Evolutionary conservation across 1,284 basidiomycete species (phyloP), one percentile per base, ranked within the genome.

Genomic region (Mycosarcoma mackinlayi): DNA sequence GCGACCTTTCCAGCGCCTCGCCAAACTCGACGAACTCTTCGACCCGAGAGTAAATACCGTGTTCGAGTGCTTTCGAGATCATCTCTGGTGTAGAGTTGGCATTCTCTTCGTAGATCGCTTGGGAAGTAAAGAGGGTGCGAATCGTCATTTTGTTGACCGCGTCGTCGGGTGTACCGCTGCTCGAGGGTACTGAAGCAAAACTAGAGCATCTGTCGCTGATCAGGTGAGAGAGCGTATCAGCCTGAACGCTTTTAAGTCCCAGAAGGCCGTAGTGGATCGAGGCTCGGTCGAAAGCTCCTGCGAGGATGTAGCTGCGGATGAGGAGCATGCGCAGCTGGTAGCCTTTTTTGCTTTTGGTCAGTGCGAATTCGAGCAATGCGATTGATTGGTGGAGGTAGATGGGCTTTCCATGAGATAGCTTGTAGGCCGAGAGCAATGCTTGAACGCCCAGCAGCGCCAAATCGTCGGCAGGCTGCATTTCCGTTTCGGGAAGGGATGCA

Each of bases 381-480:
- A 65, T 58, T 8, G 45, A 40, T 27, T 62, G 56, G 9, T 61
- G 39, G 31, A 65, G 42, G n/a, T 58, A 50, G 6, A 10, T 30
- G 24, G 50, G 39, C 23, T 50, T 34, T 23, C 54, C 52, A 3
- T 21, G 19, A 6, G 59, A 64, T 2, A 73, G 54, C n/a, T 8
- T 3, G 34, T 51, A 66, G 5, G 89, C 84, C 62, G 85, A 87
- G 44, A 93, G 86, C 52, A 89, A 86, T 2, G 87, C 86, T 74
- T 90, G 90, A 1, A 86, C 89, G 6, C 89, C 88, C 13, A 95
- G 85, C 24, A 94, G 85, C 9, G 87, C 89, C 27, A 94, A 86
- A 75, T 94, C 93, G 76, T 95, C 93, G 3, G 88, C 91, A 16
- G 90, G 91, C 76, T 95, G 93, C 41, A 93, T 85, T 74, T 95